These are phyloP conservation scores for Elongisporangium prolatum DNA, from an alignment of 352 stramenopile genomes.

Conservation along the genomic window DNA sequence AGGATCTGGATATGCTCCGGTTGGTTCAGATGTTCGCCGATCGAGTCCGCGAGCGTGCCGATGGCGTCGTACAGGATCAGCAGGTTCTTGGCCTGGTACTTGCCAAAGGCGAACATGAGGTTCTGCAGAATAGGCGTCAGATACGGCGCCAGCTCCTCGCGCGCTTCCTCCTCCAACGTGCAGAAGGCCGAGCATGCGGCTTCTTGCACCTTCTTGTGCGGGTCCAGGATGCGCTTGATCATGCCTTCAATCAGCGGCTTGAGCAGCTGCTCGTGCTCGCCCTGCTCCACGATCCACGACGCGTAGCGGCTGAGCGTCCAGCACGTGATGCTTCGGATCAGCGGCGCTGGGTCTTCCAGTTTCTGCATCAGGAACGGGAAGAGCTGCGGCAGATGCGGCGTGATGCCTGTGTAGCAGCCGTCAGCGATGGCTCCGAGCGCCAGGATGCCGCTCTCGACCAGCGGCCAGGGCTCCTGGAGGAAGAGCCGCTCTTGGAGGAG, in stretches of 20 bases:
- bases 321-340: constrained; percentile 93
- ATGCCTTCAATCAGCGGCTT: constrained; percentile 83
- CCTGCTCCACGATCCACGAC: constrained; percentile 90
- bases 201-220: constrained; percentile 95
- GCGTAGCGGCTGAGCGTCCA: constrained; percentile 94
- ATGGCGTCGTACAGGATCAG: constrained; percentile 96
- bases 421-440: constrained; percentile 95
- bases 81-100: constrained; percentile 94
- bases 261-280: constrained; percentile 75
- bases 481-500: constrained; percentile 89
- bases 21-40: constrained; percentile 91
- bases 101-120: constrained; percentile 90
- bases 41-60: constrained; percentile 92
- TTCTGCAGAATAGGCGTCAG: constrained; percentile 90
- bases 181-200: constrained; percentile 93
- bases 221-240: constrained; percentile 85
- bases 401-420: constrained; percentile 92
- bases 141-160: constrained; percentile 91
- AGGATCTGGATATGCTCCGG: constrained; percentile 89
- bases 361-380: constrained; percentile 95
- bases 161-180: constrained; percentile 92
- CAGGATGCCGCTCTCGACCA: constrained; percentile 94
- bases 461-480: constrained; percentile 88
- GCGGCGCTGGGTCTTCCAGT: constrained; percentile 81
- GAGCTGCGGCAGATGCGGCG: constrained; percentile 87